Evolutionary conservation across 345 rosid species (phyloP).

Genomic region (Moringa oleifera): DNA sequence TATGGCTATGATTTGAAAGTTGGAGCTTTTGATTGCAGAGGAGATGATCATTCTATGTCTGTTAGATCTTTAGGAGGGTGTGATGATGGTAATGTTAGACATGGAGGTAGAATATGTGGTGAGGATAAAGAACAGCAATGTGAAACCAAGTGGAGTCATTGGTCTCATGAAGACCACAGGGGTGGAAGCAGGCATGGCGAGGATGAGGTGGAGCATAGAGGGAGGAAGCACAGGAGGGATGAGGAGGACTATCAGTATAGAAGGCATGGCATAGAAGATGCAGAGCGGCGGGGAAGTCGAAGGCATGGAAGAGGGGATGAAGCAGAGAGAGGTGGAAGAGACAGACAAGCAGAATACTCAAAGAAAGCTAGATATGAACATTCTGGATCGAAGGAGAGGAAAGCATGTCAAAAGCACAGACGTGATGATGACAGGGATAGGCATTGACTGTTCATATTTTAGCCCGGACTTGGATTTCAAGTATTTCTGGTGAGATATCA

Average conservation of each 20-base stretch:
- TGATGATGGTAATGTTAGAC: constrained; percentile 19
- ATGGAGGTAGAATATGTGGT: constrained; percentile 10
- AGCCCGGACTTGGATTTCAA: too few species aligned
- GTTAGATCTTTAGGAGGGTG: constrained; percentile 11
- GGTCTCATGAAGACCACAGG: constrained; percentile 12
- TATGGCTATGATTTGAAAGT: too few species aligned
- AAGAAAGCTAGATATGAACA: constrained; percentile 16
- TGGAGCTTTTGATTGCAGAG: neutral
- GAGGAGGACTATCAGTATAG: constrained; percentile 26
- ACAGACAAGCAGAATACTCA: constrained; percentile 21
- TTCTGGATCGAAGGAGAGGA: constrained; percentile 30
- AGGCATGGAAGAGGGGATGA: constrained; percentile 27
- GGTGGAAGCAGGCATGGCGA: constrained; percentile 16
- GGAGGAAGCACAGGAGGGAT: constrained; percentile 32
- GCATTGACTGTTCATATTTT: too few species aligned
- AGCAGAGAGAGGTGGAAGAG: constrained; percentile 28
- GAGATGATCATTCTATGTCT: constrained; percentile 20
- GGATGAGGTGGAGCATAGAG: constrained; percentile 32
- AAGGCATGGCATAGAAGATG: constrained; percentile 30
- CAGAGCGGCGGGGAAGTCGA: constrained; percentile 9
- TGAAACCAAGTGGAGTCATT: constrained; percentile 12
- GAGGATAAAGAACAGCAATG: constrained; percentile 12
- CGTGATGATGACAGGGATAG: constrained; percentile 9
- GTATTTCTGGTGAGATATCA: too few species aligned
- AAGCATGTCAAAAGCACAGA: constrained; percentile 11